Evolutionary conservation across 768 basidiomycete species (phyloP).

Genomic region (Boletales sp.): DNA sequence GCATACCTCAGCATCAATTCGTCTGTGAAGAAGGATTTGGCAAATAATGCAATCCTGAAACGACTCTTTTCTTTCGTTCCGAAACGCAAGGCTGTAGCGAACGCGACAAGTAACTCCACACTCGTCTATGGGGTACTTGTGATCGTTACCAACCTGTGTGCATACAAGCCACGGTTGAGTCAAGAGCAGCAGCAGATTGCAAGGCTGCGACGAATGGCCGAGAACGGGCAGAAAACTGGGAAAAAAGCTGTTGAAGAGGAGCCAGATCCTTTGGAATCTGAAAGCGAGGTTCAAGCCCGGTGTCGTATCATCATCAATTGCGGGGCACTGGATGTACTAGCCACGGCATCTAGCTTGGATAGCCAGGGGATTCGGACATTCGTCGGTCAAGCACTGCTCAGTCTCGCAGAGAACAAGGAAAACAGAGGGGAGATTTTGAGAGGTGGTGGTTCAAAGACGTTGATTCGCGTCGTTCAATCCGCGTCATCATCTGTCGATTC

Average conservation of each 20-base stretch:
- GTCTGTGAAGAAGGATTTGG: slow-evolving; percentile 57
- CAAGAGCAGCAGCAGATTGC: slow-evolving; percentile 83
- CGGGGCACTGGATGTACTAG: slow-evolving; percentile 63
- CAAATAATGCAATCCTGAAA: slow-evolving; percentile 54
- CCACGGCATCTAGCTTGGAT: slow-evolving; percentile 54
- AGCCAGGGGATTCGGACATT: slow-evolving; percentile 59
- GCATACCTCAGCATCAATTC: slow-evolving; percentile 76
- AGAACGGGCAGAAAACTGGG: slow-evolving; percentile 34
- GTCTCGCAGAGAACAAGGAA: slow-evolving; percentile 71
- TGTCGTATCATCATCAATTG: slow-evolving; percentile 54
- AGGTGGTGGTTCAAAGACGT: slow-evolving; percentile 72
- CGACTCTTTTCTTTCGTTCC: slow-evolving; percentile 56
- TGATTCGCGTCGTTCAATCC: slow-evolving; percentile 54
- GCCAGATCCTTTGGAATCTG: slow-evolving; percentile 52
- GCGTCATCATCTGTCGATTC: slow-evolving; percentile 33
- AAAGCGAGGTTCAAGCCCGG: slow-evolving; percentile 60
- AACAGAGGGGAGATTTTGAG: slow-evolving; percentile 76
- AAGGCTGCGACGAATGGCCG: slow-evolving; percentile 75
- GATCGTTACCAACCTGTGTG: slow-evolving; percentile 71
- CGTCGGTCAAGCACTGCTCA: slow-evolving; percentile 62
- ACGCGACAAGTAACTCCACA: slow-evolving; percentile 40
- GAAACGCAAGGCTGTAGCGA: slow-evolving; percentile 36
- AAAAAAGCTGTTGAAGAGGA: slow-evolving; percentile 27
- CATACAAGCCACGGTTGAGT: slow-evolving; percentile 65
- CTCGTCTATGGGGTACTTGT: slow-evolving; percentile 75